Conservation (phyloP, 768 basidiomycete species). For the Suillus tomentosus region DNA sequence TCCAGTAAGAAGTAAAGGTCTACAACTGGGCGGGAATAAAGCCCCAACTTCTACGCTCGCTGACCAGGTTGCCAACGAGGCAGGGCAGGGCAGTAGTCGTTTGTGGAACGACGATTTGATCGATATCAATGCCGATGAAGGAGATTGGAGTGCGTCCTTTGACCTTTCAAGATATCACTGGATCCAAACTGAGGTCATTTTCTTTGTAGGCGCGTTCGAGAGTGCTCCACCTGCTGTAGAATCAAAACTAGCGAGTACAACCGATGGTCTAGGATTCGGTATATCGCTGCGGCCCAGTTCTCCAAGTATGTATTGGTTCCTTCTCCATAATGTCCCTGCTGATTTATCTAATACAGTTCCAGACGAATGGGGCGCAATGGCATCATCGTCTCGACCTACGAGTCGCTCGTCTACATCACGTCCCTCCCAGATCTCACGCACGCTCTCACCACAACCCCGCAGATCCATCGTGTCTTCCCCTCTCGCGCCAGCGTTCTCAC, state of each 20-base stretch:
- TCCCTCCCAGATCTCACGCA: constrained; percentile 19
- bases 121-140: constrained; percentile 90
- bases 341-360: constrained; percentile 9
- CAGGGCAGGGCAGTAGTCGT: constrained; percentile 38
- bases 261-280: constrained; percentile 30
- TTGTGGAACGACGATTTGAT: constrained; percentile 86
- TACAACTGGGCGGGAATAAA: constrained; percentile 72
- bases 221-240: constrained; percentile 41
- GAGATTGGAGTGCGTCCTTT: constrained; percentile 83
- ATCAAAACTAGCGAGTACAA: constrained; percentile 24
- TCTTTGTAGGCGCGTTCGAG: constrained; percentile 72
- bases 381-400: constrained; percentile 10
- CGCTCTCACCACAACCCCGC: constrained; percentile 25
- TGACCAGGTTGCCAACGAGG: constrained; percentile 52
- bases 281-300: constrained; percentile 8
- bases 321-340: not conserved
- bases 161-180: not conserved
- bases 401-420: constrained; percentile 16
- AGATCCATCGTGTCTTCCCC: constrained; percentile 9
- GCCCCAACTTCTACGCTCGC: constrained; percentile 42
- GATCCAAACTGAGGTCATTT: not conserved
- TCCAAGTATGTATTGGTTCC: constrained; percentile 1
- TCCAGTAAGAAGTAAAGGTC: constrained; percentile 50
- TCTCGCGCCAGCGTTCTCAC: constrained; percentile 14
- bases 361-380: constrained; percentile 28